Conservation (phyloP, 768 basidiomycete species). For the Boletus sp. region DNA sequence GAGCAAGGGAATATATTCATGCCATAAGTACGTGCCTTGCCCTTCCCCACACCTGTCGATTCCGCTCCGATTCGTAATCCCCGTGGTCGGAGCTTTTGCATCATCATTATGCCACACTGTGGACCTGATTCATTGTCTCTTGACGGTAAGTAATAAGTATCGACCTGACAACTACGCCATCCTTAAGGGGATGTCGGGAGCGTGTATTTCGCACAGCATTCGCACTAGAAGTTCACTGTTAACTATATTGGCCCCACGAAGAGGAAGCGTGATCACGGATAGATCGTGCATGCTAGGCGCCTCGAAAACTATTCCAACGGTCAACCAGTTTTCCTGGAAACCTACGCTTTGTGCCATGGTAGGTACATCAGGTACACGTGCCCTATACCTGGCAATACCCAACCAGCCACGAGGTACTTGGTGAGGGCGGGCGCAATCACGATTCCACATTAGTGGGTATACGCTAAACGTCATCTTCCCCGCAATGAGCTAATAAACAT, state of each 20-base stretch:
- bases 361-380: conserved; percentile 9
- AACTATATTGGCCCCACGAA: not conserved
- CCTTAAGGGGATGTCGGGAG: not conserved
- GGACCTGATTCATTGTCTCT: not conserved
- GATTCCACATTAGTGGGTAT: conserved; percentile 15
- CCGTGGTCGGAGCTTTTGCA: not conserved
- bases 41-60: conserved; percentile 13
- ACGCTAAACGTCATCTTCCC: conserved; percentile 22
- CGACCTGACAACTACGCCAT: conserved; percentile 6
- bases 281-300: not conserved
- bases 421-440: conserved; percentile 19
- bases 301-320: not conserved
- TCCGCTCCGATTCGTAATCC: conserved; percentile 1
- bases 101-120: not conserved
- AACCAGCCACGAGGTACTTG: conserved; percentile 9
- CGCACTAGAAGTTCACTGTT: not conserved
- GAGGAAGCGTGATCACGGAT: not conserved
- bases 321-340: not conserved
- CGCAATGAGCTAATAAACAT: conserved; percentile 25
- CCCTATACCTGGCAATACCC: not conserved
- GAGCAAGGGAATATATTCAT: not conserved
- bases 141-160: not conserved
- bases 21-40: conserved; percentile 1
- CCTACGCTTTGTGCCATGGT: not conserved
- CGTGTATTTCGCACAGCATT: conserved; percentile 7